These are phyloP conservation scores for Saturnispora mendoncae DNA, from an alignment of 805 yeast genomes.

Conservation along the genomic window DNA sequence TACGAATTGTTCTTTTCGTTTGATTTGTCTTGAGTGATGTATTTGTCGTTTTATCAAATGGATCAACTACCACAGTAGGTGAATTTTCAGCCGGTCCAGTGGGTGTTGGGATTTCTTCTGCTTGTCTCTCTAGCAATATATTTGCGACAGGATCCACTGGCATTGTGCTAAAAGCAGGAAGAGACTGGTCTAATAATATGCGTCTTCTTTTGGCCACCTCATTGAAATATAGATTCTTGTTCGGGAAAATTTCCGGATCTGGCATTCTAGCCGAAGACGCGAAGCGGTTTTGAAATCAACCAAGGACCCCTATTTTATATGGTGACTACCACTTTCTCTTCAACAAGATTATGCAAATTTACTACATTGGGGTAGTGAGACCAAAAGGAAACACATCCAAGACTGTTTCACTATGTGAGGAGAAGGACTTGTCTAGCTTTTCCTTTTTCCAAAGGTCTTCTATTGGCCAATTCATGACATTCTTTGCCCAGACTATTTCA, in stretches of 20 bases:
- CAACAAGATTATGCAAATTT: slow-evolving; percentile 63
- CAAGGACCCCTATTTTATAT: neutral
- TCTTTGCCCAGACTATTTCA: slow-evolving; percentile 84
- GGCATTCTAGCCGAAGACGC: too few relatives aligned
- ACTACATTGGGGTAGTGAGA: slow-evolving; percentile 80
- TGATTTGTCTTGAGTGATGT: neutral
- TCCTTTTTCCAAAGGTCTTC: slow-evolving; percentile 71
- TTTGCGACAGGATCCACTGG: too few relatives aligned
- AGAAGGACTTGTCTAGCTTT: slow-evolving; percentile 77
- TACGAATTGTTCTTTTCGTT: neutral
- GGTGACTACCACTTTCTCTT: neutral
- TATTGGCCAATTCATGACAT: slow-evolving; percentile 90
- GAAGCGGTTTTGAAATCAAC: too few relatives aligned
- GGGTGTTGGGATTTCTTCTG: too few relatives aligned
- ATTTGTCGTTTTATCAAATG: neutral
- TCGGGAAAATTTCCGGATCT: too few relatives aligned
- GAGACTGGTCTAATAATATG: too few relatives aligned
- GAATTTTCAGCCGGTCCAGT: too few relatives aligned
- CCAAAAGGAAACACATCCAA: slow-evolving; percentile 36
- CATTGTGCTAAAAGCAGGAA: too few relatives aligned
- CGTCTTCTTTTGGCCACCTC: too few relatives aligned
- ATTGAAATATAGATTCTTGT: too few relatives aligned
- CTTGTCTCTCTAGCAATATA: too few relatives aligned
- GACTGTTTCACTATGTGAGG: slow-evolving; percentile 69
- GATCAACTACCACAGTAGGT: too few relatives aligned